Conservation (phyloP, 192 early-diverging fungal species). For the Paraglomus brasilianum region DNA sequence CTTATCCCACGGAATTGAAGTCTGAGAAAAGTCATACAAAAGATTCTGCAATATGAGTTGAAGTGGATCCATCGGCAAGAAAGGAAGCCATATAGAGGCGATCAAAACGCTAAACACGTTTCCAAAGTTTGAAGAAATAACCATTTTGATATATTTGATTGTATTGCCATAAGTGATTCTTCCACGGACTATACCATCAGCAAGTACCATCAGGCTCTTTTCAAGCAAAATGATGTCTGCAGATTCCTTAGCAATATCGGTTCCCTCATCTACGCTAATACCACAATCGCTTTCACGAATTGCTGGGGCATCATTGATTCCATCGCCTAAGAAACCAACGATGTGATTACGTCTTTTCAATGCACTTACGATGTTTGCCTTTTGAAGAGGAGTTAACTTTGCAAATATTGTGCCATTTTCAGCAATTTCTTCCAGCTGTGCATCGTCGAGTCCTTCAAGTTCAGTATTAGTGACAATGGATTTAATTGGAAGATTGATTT, state of each 20-base stretch:
- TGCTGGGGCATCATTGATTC: conserved; percentile 57
- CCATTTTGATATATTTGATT: conserved; percentile 56
- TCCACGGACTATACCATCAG: conserved; percentile 41
- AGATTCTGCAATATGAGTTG: conserved; percentile 50
- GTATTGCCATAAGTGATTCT: conserved; percentile 53
- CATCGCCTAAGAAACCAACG: conserved; percentile 55
- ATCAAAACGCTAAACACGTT: conserved; percentile 53
- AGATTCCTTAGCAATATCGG: conserved; percentile 55
- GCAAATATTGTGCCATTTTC: conserved; percentile 49
- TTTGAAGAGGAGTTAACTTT: conserved; percentile 52
- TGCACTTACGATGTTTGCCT: conserved; percentile 40
- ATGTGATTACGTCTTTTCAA: conserved; percentile 40
- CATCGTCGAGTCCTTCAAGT: conserved; percentile 37
- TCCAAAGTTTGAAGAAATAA: conserved; percentile 55
- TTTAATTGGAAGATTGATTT: conserved; percentile 46
- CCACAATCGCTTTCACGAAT: conserved; percentile 50
- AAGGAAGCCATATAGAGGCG: conserved; percentile 53
- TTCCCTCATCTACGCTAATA: conserved; percentile 52
- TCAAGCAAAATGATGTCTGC: conserved; percentile 53
- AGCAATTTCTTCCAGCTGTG: conserved; percentile 38
- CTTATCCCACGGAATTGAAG: conserved; percentile 48
- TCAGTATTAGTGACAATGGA: conserved; percentile 41
- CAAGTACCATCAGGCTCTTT: conserved; percentile 45
- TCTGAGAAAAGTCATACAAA: conserved; percentile 53
- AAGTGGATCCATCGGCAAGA: conserved; percentile 48